These are phyloP conservation scores for Picochlorum costavermella DNA, from an alignment of 139 green algal species.

Conservation along the genomic window DNA sequence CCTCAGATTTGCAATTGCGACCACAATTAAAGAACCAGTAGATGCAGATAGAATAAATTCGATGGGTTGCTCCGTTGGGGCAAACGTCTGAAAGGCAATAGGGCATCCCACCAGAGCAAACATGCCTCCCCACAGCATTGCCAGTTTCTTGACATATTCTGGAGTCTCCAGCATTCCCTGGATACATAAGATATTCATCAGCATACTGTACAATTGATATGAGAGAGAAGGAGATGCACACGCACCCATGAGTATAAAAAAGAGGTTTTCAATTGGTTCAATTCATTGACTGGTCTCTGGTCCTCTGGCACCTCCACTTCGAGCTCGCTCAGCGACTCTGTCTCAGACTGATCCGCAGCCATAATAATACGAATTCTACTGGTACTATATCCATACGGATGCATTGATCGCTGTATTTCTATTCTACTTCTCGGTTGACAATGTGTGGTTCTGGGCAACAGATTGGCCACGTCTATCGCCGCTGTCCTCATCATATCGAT, in stretches of 20 bases:
- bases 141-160: conserved; percentile 50
- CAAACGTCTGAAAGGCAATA: conserved; percentile 76
- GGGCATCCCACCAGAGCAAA: conserved; percentile 58
- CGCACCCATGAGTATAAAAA: conserved; percentile 62
- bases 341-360: background rate
- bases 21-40: conserved; percentile 58
- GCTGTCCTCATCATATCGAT: background rate
- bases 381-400: too few relatives aligned
- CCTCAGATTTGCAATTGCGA: conserved; percentile 58
- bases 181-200: too few relatives aligned
- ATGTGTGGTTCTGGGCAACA: too few relatives aligned
- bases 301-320: conserved; percentile 64
- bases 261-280: conserved; percentile 57
- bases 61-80: conserved; percentile 49
- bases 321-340: conserved; percentile 21
- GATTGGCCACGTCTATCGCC: background rate
- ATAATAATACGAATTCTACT: too few relatives aligned
- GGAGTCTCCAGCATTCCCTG: conserved; percentile 50
- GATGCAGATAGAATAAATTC: conserved; percentile 49
- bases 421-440: too few relatives aligned
- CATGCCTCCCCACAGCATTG: conserved; percentile 40
- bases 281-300: conserved; percentile 77
- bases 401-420: too few relatives aligned
- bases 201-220: background rate
- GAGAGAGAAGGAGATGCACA: background rate